Conservation (phyloP, 1,284 basidiomycete genomes). For the Pulchroboletus neoregius region DNA sequence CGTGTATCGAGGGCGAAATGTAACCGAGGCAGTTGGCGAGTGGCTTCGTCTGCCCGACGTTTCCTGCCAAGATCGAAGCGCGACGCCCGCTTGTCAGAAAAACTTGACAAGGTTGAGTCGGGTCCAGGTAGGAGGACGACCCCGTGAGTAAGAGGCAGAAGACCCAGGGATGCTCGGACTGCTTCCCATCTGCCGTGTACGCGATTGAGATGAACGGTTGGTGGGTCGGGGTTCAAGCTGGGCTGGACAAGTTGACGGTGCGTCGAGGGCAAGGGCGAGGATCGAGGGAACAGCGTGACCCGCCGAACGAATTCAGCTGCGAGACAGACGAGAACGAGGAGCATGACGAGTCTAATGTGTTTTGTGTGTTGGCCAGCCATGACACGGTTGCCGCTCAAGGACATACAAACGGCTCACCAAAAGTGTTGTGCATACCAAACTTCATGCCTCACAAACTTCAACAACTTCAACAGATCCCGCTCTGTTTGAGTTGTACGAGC, state of each 20-base stretch:
- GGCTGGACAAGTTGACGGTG: background rate
- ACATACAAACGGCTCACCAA: background rate
- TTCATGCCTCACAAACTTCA: no score
- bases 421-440: background rate
- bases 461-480: background rate
- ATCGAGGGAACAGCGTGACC: background rate
- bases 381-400: constrained; percentile 13
- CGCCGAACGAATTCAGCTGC: constrained; percentile 13
- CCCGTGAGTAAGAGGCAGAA: constrained; percentile 19
- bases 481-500: constrained; percentile 1
- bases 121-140: constrained; percentile 1
- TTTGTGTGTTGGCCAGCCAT: constrained; percentile 23
- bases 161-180: constrained; percentile 29
- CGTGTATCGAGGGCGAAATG: constrained; percentile 16
- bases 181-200: constrained; percentile 33
- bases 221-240: background rate
- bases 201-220: background rate
- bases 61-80: constrained; percentile 27
- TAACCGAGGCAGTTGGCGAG: constrained; percentile 13
- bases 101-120: background rate
- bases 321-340: constrained; percentile 25
- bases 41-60: constrained; percentile 8
- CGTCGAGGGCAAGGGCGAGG: background rate
- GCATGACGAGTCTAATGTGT: constrained; percentile 12
- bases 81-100: constrained; percentile 10